These are phyloP conservation scores for Closterium sp. DNA, from an alignment of 139 green algal genomes.

Conservation along the genomic window DNA sequence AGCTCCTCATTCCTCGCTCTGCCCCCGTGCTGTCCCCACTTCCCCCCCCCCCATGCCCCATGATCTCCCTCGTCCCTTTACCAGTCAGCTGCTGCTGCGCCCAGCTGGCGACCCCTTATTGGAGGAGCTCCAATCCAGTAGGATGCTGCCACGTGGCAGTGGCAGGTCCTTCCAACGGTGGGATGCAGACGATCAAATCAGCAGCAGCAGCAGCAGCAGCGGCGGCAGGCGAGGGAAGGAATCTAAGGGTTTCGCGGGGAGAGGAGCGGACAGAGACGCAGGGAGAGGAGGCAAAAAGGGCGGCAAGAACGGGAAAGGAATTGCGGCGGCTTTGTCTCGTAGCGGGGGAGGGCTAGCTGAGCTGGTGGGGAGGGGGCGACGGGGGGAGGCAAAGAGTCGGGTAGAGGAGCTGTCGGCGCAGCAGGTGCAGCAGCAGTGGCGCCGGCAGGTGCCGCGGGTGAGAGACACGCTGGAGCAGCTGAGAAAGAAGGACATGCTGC, in stretches of 20 bases:
- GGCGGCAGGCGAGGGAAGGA: neutral
- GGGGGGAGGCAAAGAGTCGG: neutral
- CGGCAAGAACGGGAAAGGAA: neutral
- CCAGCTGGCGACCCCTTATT: neutral
- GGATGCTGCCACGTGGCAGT: neutral
- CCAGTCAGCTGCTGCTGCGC: neutral
- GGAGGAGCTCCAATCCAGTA: neutral
- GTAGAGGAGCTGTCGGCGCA: neutral
- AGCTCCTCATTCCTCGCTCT: too few species aligned
- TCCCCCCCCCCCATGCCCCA: too few species aligned
- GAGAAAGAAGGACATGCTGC: slow-evolving; percentile 68
- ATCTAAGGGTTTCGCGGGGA: neutral
- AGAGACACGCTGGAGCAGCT: slow-evolving; percentile 54
- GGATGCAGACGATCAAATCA: neutral
- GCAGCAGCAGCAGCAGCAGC: neutral
- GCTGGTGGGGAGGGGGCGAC: neutral
- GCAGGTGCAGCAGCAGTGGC: neutral
- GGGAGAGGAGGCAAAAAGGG: neutral
- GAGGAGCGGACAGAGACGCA: neutral
- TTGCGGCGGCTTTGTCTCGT: neutral
- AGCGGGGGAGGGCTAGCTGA: neutral
- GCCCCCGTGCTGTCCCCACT: too few species aligned
- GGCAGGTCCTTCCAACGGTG: neutral
- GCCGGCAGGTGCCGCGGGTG: slow-evolving; percentile 42
- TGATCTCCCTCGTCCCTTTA: neutral